Conservation (phyloP, 73 alveolate species). For the Paramecium caudatum region DNA sequence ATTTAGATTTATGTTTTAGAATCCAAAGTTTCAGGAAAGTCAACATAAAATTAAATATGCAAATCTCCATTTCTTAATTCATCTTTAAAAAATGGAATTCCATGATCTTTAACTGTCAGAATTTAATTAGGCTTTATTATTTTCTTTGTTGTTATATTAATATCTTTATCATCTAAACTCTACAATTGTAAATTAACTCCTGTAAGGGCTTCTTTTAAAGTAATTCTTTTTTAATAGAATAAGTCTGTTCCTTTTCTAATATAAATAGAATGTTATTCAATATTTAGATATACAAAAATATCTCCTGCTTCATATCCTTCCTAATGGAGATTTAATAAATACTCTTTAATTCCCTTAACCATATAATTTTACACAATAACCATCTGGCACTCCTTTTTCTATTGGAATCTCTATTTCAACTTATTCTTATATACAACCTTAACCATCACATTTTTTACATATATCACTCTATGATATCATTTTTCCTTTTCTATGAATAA, state of each 20-base stretch:
- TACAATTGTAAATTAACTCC: background rate
- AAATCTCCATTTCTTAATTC: conserved; percentile 41
- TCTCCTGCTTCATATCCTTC: background rate
- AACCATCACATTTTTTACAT: conserved; percentile 14
- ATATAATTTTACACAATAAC: background rate
- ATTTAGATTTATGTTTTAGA: background rate
- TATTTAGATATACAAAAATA: background rate
- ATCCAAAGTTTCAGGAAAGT: background rate
- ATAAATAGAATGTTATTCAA: background rate
- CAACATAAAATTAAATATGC: conserved; percentile 29
- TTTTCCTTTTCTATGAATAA: background rate
- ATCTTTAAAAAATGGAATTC: conserved; percentile 30
- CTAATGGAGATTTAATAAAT: background rate
- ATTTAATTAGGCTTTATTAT: conserved; percentile 44
- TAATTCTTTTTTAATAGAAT: background rate
- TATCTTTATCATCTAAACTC: background rate
- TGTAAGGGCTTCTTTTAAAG: background rate
- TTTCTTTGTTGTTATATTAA: background rate
- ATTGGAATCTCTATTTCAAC: conserved; percentile 24
- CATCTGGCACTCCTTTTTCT: conserved; percentile 55
- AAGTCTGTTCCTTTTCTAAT: background rate
- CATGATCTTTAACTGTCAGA: conserved; percentile 1
- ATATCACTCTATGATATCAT: background rate
- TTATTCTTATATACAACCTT: background rate
- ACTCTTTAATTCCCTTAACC: background rate